Conservation (phyloP, 129 eudicot species). For the Flaveria sonorensis region DNA sequence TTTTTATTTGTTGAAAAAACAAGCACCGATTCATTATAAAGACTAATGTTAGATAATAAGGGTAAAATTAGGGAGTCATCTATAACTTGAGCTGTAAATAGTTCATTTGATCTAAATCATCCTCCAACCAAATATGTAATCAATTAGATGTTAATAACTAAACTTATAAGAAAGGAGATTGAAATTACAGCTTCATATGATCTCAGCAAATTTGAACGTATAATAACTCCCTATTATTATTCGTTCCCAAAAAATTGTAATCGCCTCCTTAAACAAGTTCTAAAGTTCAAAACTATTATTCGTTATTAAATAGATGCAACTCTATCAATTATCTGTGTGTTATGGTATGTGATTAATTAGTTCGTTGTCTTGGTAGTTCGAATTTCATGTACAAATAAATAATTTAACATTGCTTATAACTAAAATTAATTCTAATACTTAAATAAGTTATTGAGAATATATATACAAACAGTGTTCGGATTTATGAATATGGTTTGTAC, state of each 20-base stretch:
- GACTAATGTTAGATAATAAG: neutral
- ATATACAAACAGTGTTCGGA: neutral
- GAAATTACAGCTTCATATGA: too few species aligned
- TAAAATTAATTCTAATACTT: neutral
- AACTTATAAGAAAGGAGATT: too few species aligned
- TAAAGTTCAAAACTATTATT: too few species aligned
- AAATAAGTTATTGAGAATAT: neutral
- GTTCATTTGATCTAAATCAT: too few species aligned
- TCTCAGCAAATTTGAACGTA: too few species aligned
- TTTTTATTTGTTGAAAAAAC: neutral
- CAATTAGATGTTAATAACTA: too few species aligned
- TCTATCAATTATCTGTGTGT: neutral
- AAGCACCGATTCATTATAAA: neutral
- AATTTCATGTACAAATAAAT: neutral
- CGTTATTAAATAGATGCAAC: neutral
- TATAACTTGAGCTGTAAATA: too few species aligned
- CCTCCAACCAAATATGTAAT: too few species aligned
- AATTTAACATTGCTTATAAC: neutral
- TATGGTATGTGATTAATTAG: neutral
- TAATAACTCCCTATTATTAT: too few species aligned
- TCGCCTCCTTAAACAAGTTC: too few species aligned
- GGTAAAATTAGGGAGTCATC: neutral
- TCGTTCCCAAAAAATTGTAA: too few species aligned
- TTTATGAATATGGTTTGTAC: neutral
- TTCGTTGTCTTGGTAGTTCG: neutral